phyloP scores from a whole-genome alignment of 495 filamentous ascomycete species.

The Neurospora africana region DNA sequence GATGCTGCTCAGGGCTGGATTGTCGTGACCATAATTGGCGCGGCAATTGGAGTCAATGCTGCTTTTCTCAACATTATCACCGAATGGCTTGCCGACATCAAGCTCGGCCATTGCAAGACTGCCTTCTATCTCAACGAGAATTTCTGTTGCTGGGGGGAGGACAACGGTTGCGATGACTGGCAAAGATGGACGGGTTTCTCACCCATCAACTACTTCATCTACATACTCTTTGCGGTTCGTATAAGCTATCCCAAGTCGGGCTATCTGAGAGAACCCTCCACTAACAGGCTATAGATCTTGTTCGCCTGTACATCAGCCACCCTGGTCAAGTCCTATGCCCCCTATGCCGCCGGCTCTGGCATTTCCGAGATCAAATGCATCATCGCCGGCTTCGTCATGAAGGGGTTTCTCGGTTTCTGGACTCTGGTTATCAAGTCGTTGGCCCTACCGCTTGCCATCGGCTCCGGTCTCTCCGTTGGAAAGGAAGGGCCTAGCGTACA shows the following conservation, averaged over 20 bases:
- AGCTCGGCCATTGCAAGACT: conserved; percentile 85
- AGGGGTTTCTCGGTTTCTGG: conserved; percentile 89
- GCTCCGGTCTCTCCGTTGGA: conserved; percentile 87
- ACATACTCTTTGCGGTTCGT: conserved; percentile 78
- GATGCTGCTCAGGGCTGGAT: conserved; percentile 98
- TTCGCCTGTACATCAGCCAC: conserved; percentile 76
- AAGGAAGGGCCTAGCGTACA: conserved; percentile 98
- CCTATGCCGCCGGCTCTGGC: conserved; percentile 92
- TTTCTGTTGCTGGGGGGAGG: conserved; percentile 97
- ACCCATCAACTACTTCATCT: conserved; percentile 76
- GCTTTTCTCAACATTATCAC: conserved; percentile 92
- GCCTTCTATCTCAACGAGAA: conserved; percentile 96
- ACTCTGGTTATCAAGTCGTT: conserved; percentile 93
- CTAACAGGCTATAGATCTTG: conserved; percentile 42
- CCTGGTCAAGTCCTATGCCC: conserved; percentile 86
- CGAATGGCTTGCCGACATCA: conserved; percentile 94
- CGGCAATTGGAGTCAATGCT: conserved; percentile 85
- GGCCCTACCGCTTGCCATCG: conserved; percentile 82
- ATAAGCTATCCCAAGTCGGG: neutral
- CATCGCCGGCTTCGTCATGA: conserved; percentile 99
- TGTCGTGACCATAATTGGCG: conserved; percentile 87
- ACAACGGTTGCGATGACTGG: conserved; percentile 85
- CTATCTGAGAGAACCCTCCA: neutral
- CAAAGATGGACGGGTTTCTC: conserved; percentile 72
- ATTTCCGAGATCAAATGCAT: conserved; percentile 99